These are phyloP conservation scores for Pseudogymnoascus sp. DNA, from an alignment of 2,329 filamentous ascomycete species.

Conservation along the genomic window DNA sequence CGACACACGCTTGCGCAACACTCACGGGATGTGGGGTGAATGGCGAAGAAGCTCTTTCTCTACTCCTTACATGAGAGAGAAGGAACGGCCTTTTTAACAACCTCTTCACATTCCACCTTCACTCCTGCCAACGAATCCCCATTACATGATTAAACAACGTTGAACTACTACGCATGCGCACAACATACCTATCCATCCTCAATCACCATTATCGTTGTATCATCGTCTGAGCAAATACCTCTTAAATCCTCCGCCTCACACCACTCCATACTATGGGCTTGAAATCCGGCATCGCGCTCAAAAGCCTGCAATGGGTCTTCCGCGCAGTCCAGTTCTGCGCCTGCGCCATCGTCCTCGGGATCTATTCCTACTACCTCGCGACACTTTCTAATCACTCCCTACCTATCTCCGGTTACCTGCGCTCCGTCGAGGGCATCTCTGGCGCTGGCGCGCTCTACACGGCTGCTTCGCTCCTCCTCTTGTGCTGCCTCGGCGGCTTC, in stretches of 20 bases:
- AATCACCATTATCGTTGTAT: not conserved
- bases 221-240: not conserved
- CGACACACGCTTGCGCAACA: slow-evolving; percentile 7
- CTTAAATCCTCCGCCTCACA: not conserved
- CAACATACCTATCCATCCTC: not conserved
- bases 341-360: slow-evolving; percentile 64
- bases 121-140: not conserved
- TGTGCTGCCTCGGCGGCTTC: slow-evolving; percentile 73
- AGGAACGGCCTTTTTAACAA: not conserved
- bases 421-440: slow-evolving; percentile 71
- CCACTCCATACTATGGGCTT: slow-evolving; percentile 42
- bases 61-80: not conserved
- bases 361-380: slow-evolving; percentile 81
- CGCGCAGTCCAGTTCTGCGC: slow-evolving; percentile 68
- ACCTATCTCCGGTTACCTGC: slow-evolving; percentile 55
- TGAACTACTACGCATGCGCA: not conserved
- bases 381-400: slow-evolving; percentile 59
- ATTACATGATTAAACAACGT: not conserved
- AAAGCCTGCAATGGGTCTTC: slow-evolving; percentile 61
- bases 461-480: slow-evolving; percentile 61
- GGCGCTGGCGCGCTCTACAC: slow-evolving; percentile 71
- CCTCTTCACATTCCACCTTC: not conserved
- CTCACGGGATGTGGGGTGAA: slow-evolving; percentile 1
- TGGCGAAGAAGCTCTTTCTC: not conserved
- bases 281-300: slow-evolving; percentile 55